Percentiles rank a stretch among this genome's conserved stretches.
Conservation (phyloP, 331 rosid genomes). For the Rosa hybrid region DNA sequence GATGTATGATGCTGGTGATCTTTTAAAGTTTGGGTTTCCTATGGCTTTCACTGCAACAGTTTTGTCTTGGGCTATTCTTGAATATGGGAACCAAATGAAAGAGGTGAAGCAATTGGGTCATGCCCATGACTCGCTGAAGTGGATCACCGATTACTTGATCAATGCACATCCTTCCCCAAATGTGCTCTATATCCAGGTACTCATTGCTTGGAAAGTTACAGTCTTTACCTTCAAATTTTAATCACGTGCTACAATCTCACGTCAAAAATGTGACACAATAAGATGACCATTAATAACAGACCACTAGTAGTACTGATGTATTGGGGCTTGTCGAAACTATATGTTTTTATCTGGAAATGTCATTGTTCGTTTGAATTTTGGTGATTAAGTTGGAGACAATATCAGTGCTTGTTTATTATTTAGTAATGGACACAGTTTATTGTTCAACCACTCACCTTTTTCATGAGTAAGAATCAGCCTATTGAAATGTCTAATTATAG, state of each 20-base stretch:
- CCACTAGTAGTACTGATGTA: too few species aligned
- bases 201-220: neutral
- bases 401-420: too few species aligned
- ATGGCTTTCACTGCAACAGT: constrained; percentile 75
- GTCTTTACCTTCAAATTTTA: neutral
- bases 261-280: neutral
- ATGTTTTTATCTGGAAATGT: too few species aligned
- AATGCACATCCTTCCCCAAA: constrained; percentile 60
- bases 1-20: constrained; percentile 80
- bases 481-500: neutral
- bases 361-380: neutral
- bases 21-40: constrained; percentile 65
- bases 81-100: constrained; percentile 58
- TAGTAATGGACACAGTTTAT: too few species aligned
- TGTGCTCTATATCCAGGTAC: constrained; percentile 65
- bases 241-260: neutral
- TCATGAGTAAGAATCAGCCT: neutral
- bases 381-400: neutral
- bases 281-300: neutral
- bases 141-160: constrained; percentile 68
- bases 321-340: too few species aligned
- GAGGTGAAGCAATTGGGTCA: constrained; percentile 47
- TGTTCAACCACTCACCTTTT: too few species aligned
- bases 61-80: constrained; percentile 78
- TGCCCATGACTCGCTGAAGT: constrained; percentile 50